These are phyloP conservation scores for Kodamaea jinghongensis DNA, from an alignment of 805 yeast genomes.

Conservation along the genomic window DNA sequence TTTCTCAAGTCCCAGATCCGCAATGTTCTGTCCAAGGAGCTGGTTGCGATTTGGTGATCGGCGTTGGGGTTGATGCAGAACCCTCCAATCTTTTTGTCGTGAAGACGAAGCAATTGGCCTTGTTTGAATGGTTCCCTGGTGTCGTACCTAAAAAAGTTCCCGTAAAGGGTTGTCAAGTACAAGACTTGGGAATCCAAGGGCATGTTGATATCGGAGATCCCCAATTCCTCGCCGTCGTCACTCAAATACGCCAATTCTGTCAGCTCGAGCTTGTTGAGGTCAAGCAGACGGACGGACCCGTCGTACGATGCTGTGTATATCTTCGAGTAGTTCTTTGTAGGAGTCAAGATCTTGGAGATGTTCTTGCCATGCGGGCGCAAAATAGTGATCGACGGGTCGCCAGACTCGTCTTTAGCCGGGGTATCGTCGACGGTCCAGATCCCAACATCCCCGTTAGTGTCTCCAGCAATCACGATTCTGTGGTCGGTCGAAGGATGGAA, in stretches of 20 bases:
- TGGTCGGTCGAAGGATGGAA: slow-evolving; percentile 73
- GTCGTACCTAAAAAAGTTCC: slow-evolving; percentile 77
- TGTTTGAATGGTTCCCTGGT: slow-evolving; percentile 44
- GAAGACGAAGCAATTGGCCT: slow-evolving; percentile 52
- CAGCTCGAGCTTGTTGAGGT: slow-evolving; percentile 58
- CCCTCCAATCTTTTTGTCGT: slow-evolving; percentile 91
- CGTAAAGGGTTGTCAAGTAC: slow-evolving; percentile 74
- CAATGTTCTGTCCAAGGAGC: slow-evolving; percentile 82
- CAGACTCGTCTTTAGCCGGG: slow-evolving; percentile 30
- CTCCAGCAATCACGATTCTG: slow-evolving; percentile 78
- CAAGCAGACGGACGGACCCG: slow-evolving; percentile 76
- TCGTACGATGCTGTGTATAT: slow-evolving; percentile 79
- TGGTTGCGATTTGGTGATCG: slow-evolving; percentile 72
- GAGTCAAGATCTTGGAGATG: slow-evolving; percentile 60
- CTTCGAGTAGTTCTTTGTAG: slow-evolving; percentile 47
- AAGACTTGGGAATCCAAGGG: slow-evolving; percentile 37
- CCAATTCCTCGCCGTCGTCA: slow-evolving; percentile 50
- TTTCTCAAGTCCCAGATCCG: slow-evolving; percentile 85
- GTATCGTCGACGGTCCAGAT: slow-evolving; percentile 70
- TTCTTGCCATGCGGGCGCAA: slow-evolving; percentile 76
- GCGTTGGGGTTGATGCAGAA: slow-evolving; percentile 73
- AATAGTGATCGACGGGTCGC: slow-evolving; percentile 53
- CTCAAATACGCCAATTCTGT: slow-evolving; percentile 46
- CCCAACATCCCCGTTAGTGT: slow-evolving; percentile 82
- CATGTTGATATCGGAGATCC: slow-evolving; percentile 72